Evolutionary conservation across 768 basidiomycete species (phyloP), one percentile per base, ranked within the genome.

Genomic region (Mycena rebaudengoi): DNA sequence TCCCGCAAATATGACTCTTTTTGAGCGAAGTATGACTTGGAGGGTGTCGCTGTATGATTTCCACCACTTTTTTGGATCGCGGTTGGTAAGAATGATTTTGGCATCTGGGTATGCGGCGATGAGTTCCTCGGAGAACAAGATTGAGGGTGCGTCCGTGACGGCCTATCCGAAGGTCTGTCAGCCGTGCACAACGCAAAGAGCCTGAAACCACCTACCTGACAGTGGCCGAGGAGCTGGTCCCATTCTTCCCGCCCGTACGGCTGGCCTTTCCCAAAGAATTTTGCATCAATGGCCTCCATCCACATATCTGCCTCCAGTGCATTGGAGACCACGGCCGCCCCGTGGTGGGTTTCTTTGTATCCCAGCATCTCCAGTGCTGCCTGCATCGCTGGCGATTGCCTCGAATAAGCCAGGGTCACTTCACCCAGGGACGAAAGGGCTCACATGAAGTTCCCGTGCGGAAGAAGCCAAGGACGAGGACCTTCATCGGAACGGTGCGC

Each of bases 391-490:
- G n/a, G n/a, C n/a, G n/a, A n/a, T n/a, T n/a, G n/a, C n/a, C n/a
- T n/a, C n/a, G n/a, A n/a, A n/a, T n/a, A n/a, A n/a, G n/a, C n/a
- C n/a, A n/a, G n/a, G n/a, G n/a, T n/a, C n/a, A n/a, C n/a, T n/a
- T n/a, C n/a, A n/a, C n/a, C n/a, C n/a, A n/a, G n/a, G n/a, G n/a
- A n/a, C n/a, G n/a, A n/a, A n/a, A n/a, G n/a, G n/a, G n/a, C n/a
- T n/a, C n/a, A 60, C 59, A 60, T 50, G 39, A 7, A 20, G 59
- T 60, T 21, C 59, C 59, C 16, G 59, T 60, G 49, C 59, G 59
- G 20, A 49, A 52, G 28, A 60, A 60, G 16, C 59, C 59, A 7
- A 60, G 48, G 28, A 21, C 59, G 25, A 60, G 59, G 5, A 60
- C 59, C 44, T 60, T 20, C 46, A 60, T 49, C 26, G 58, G 58